Base-by-base conservation (phyloP, 805 yeast genomes). In the Citeromyces matritensis region DNA sequence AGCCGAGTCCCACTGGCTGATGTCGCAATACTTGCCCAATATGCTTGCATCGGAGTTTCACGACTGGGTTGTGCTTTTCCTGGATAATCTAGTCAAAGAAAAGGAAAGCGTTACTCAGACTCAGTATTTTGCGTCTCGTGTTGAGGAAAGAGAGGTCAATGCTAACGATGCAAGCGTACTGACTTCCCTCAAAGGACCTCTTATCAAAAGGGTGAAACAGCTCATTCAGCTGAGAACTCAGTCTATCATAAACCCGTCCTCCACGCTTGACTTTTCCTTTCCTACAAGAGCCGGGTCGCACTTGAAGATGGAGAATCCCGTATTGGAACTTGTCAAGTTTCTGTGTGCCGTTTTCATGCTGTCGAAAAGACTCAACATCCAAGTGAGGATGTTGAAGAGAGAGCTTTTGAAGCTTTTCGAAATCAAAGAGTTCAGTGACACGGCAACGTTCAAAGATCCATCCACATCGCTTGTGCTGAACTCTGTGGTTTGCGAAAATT, bases 31-130 rank as follows among this genome's bases (percentile, higher is more conserved):
- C 40, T 54, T 91, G 27, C 96, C 99, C 0, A 50, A 61, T 1
- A 65, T 84, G 11, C 68, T 79, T 38, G 88, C 74, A 43, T 67
- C 66, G 5, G 97, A 91, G 47, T 85, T 91, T 57, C 79, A 76
- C 30, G 91, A 79, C 42, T 91, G 95, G 95, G 57, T 82, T 26
- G 57, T 73, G 28, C 69, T 83, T 37, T 75, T 84, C 43, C 52
- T 86, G 44, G 91, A 82, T 48, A 58, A 79, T 2, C 55, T 84
- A 40, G 59, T 74, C 24, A 71, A 69, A 35, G 56, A 59, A 29
- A 78, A 81, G 39, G 53, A 54, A 9, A 59, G 55, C 2, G 60
- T 63, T 6, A 79, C 91, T 0, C 93, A 80, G 43, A 56, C 81
- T n/a, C 55, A 71, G 1, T 75, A 68, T 34, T 58, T 62, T 15